phyloP scores from a whole-genome alignment of 2,329 filamentous ascomycete genomes.

The Hymenoscyphus salicellus region DNA sequence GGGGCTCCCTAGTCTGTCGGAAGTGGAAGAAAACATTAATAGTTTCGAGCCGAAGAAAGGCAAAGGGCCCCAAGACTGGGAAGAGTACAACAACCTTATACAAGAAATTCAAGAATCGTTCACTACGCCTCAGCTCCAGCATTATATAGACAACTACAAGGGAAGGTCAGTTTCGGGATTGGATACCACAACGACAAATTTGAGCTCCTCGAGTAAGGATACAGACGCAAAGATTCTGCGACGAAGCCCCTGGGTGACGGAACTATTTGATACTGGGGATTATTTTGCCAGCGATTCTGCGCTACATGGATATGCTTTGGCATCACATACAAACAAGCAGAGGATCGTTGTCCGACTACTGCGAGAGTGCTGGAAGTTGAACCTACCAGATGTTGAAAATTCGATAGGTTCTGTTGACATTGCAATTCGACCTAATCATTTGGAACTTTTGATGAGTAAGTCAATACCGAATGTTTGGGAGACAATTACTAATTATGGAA shows the following conservation, averaged over 20 bases:
- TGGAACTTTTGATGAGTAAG: slow-evolving; percentile 34
- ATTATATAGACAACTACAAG: slow-evolving; percentile 27
- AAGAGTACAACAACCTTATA: slow-evolving; percentile 32
- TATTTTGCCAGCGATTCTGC: slow-evolving; percentile 24
- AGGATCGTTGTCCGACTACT: slow-evolving; percentile 27
- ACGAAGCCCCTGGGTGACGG: slow-evolving; percentile 33
- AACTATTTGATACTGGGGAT: slow-evolving; percentile 23
- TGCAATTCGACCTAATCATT: slow-evolving; percentile 23
- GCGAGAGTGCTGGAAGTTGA: slow-evolving; percentile 34
- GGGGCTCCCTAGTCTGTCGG: slow-evolving; percentile 28
- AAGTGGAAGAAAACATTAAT: slow-evolving; percentile 34
- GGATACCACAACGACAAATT: background rate
- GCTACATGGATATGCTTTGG: slow-evolving; percentile 29
- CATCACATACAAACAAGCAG: slow-evolving; percentile 34
- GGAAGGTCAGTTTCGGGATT: slow-evolving; percentile 4
- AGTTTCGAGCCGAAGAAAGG: slow-evolving; percentile 26
- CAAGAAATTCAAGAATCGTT: slow-evolving; percentile 30
- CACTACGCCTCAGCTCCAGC: slow-evolving; percentile 31
- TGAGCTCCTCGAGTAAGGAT: background rate
- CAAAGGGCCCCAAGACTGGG: slow-evolving; percentile 23
- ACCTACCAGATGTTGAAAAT: slow-evolving; percentile 30
- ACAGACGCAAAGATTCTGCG: slow-evolving; percentile 17
- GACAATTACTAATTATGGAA: slow-evolving; percentile 1
- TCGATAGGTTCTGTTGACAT: slow-evolving; percentile 35
- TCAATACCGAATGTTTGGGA: background rate